Conservation (phyloP, 306 rosid species). For the Trifolium repens region DNA sequence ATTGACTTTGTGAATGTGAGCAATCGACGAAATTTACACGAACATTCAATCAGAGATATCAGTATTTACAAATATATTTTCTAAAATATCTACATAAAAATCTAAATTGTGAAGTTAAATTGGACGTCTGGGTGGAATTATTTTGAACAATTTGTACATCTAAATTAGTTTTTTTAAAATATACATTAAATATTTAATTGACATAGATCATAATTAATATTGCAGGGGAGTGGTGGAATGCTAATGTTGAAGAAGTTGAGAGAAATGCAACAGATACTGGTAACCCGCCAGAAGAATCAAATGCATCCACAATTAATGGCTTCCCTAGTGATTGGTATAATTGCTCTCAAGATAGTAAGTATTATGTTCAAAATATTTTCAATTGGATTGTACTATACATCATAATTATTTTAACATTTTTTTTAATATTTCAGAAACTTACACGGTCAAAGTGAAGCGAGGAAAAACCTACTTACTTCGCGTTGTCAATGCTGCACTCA, state of each 20-base stretch:
- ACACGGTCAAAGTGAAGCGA: conserved; percentile 45
- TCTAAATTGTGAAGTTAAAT: background rate
- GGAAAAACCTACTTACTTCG: conserved; percentile 67
- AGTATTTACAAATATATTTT: background rate
- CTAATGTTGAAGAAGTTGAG: conserved; percentile 17
- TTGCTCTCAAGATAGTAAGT: conserved; percentile 58
- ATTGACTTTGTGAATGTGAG: no score
- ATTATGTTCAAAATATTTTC: background rate
- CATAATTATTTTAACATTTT: background rate
- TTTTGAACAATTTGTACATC: background rate
- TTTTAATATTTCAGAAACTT: conserved; percentile 14
- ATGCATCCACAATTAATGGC: conserved; percentile 74
- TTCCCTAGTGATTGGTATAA: conserved; percentile 59
- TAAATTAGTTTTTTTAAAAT: no score
- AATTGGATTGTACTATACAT: background rate
- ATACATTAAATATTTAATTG: no score
- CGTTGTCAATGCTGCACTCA: conserved; percentile 65
- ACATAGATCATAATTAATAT: background rate
- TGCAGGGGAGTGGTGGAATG: conserved; percentile 76
- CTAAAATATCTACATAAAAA: background rate
- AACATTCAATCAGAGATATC: no score
- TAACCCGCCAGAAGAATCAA: conserved; percentile 23
- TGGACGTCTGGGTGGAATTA: background rate
- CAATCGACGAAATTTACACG: no score
- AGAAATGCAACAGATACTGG: background rate